A percentile compares a stretch with the other conserved stretches of the same genome.
Evolutionary conservation across 352 stramenopile species (phyloP).

Genomic region (Phytophthora cryptogea): DNA sequence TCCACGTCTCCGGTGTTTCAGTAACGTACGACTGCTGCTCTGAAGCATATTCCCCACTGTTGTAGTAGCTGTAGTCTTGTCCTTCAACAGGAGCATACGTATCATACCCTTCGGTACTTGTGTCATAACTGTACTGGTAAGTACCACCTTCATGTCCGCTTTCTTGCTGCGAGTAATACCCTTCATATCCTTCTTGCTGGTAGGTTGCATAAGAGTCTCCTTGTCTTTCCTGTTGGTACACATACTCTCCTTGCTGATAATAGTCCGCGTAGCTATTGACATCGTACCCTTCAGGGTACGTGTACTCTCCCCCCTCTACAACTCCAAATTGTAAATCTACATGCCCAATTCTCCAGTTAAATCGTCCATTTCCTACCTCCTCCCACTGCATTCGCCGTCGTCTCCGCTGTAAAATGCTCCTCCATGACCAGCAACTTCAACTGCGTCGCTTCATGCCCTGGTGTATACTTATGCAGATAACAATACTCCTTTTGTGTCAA

Average conservation of each 20-base stretch:
- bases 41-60: neutral
- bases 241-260: constrained; percentile 4
- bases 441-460: constrained; percentile 13
- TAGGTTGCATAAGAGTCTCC: constrained; percentile 9
- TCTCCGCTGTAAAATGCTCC: neutral
- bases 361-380: neutral
- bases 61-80: constrained; percentile 19
- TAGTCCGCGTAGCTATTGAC: constrained; percentile 17
- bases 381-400: neutral
- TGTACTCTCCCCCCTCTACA: neutral
- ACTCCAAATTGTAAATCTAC: neutral
- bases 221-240: constrained; percentile 3
- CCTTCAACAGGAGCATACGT: neutral
- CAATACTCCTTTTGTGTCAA: neutral
- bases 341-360: neutral
- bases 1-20: constrained; percentile 9
- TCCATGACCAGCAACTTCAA: constrained; percentile 7
- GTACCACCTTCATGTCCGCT: neutral
- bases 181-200: constrained; percentile 13
- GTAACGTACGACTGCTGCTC: constrained; percentile 4
- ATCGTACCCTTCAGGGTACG: constrained; percentile 27
- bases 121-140: constrained; percentile 20
- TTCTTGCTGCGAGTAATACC: constrained; percentile 19
- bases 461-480: neutral
- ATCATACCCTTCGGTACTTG: constrained; percentile 1